These are phyloP conservation scores for Yueomyces sp. DNA, from an alignment of 805 yeast genomes.

Conservation along the genomic window DNA sequence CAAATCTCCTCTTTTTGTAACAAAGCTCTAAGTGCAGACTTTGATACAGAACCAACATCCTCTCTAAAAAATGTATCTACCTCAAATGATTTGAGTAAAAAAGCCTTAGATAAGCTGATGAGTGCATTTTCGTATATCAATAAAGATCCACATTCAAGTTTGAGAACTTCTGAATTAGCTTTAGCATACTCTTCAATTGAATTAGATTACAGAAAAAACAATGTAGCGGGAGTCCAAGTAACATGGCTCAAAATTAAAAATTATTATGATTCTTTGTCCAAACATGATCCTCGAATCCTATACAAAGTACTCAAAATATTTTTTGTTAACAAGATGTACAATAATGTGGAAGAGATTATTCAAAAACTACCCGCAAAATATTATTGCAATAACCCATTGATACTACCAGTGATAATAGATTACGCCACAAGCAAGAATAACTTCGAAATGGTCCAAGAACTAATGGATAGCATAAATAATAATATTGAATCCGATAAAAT, in stretches of 20 bases:
- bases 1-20: conserved; percentile 11
- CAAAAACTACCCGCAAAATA: conserved; percentile 7
- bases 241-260: conserved; percentile 14
- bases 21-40: conserved; percentile 11
- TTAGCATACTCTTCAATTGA: conserved; percentile 13
- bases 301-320: conserved; percentile 12
- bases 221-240: conserved; percentile 15
- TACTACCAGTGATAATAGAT: conserved; percentile 14
- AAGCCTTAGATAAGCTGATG: conserved; percentile 7
- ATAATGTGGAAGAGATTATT: conserved; percentile 8
- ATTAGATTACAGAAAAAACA: conserved; percentile 9
- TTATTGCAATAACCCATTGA: conserved; percentile 15
- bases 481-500: conserved; percentile 8
- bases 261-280: conserved; percentile 5
- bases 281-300: conserved; percentile 17
- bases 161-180: conserved; percentile 5
- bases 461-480: conserved; percentile 13
- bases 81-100: conserved; percentile 2
- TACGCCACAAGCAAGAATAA: conserved; percentile 8
- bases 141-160: background rate
- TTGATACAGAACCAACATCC: conserved; percentile 1
- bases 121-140: conserved; percentile 1
- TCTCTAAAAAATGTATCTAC: background rate
- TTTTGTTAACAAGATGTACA: conserved; percentile 12
- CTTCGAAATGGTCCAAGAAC: conserved; percentile 6